Conservation (phyloP, 176 grass and related monocot species). For the Microstegium vimineum region DNA sequence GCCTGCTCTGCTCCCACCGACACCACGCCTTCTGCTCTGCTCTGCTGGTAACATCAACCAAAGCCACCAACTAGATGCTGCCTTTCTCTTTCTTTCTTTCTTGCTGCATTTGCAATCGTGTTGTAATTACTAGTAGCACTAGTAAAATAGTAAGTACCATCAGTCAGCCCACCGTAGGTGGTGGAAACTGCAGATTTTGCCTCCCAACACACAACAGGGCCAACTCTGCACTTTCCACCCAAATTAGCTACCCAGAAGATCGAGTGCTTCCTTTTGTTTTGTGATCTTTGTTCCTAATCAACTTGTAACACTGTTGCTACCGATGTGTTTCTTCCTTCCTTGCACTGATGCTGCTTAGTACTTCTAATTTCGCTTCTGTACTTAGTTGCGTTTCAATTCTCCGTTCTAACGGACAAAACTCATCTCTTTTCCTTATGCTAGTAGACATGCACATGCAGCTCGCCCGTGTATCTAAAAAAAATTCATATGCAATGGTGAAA, state of each 20-base stretch:
- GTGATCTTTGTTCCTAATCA: not conserved
- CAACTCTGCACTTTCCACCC: slow-evolving; percentile 57
- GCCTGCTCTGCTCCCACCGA: not conserved
- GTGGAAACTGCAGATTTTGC: slow-evolving; percentile 77
- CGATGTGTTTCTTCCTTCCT: slow-evolving; percentile 1
- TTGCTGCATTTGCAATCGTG: slow-evolving; percentile 21
- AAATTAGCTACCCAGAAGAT: not conserved
- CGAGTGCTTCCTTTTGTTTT: not conserved
- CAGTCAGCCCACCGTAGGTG: not conserved
- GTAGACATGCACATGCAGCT: no score
- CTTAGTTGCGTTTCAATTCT: not conserved
- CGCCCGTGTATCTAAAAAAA: no score
- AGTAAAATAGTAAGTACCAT: not conserved
- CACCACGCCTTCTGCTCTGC: no score
- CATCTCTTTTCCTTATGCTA: not conserved
- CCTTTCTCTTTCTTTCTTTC: not conserved
- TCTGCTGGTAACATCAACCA: slow-evolving; percentile 8
- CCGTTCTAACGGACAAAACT: not conserved
- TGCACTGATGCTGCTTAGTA: slow-evolving; percentile 6
- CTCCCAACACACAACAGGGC: slow-evolving; percentile 20
- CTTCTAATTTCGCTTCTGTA: not conserved
- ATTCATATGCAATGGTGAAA: no score
- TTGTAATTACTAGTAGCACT: slow-evolving; percentile 30
- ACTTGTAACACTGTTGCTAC: slow-evolving; percentile 3
- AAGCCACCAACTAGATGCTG: not conserved